These are phyloP conservation scores for Aspergillus tanneri DNA, from an alignment of 2,329 filamentous ascomycete species.

Conservation along the genomic window DNA sequence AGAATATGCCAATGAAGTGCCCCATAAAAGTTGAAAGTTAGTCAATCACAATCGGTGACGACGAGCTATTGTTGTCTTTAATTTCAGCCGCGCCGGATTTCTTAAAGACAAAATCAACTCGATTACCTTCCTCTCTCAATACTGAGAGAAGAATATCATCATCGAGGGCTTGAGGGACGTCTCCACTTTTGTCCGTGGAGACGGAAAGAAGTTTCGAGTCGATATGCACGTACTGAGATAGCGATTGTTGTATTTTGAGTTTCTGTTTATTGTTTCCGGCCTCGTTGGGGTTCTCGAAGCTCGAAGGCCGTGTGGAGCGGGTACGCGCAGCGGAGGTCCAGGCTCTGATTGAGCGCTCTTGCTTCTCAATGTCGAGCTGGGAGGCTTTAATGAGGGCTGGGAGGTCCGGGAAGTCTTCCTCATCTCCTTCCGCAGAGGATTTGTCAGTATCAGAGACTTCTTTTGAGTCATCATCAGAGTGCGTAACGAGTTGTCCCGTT, in stretches of 20 bases:
- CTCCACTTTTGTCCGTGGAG: conserved; percentile 16
- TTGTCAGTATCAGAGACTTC: conserved; percentile 10
- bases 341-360: conserved; percentile 29
- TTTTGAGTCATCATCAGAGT: conserved; percentile 5
- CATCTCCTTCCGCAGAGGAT: conserved; percentile 19
- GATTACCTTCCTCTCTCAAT: conserved; percentile 40
- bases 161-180: conserved; percentile 29
- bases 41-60: conserved; percentile 2
- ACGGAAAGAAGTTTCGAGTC: conserved; percentile 35
- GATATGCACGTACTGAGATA: conserved; percentile 46
- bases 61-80: conserved; percentile 5
- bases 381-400: conserved; percentile 42
- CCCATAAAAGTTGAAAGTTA: background rate
- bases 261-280: conserved; percentile 24
- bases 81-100: conserved; percentile 31
- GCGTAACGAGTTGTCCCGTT: conserved; percentile 40
- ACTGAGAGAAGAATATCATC: conserved; percentile 37
- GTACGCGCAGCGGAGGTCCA: background rate
- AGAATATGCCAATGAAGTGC: too few species aligned
- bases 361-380: conserved; percentile 37
- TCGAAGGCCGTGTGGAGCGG: background rate
- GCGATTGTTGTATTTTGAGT: conserved; percentile 43
- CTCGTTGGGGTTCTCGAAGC: background rate
- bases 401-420: conserved; percentile 30
- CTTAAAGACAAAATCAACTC: conserved; percentile 42